Conservation (phyloP, 345 rosid species). For the Nasturtium officinale region DNA sequence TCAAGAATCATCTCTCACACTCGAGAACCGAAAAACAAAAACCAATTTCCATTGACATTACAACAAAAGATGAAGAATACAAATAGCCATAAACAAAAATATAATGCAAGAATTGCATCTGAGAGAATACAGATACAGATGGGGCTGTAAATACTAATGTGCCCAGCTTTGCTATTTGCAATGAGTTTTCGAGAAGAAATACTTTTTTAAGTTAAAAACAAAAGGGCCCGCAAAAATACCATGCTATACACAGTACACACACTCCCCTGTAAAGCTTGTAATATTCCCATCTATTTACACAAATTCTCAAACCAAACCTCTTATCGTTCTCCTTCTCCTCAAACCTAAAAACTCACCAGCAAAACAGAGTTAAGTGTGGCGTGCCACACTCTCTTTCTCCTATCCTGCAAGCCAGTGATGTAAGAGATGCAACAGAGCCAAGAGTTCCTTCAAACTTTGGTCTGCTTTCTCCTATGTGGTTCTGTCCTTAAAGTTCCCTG, state of each 20-base stretch:
- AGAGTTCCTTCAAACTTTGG: conserved; percentile 25
- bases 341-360: conserved; percentile 39
- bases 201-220: background rate
- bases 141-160: conserved; percentile 33
- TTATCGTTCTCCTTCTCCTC: conserved; percentile 23
- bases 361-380: conserved; percentile 16
- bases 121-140: conserved; percentile 42
- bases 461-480: conserved; percentile 39
- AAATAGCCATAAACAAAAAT: conserved; percentile 38
- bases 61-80: conserved; percentile 27
- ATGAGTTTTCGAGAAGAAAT: conserved; percentile 33
- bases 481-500: conserved; percentile 27
- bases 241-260: conserved; percentile 44
- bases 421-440: conserved; percentile 29
- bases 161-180: conserved; percentile 40
- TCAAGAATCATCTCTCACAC: background rate
- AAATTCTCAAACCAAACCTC: conserved; percentile 43
- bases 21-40: background rate
- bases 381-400: conserved; percentile 20
- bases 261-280: conserved; percentile 40
- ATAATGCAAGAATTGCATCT: conserved; percentile 40
- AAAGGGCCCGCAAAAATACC: conserved; percentile 33
- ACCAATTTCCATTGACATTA: conserved; percentile 24
- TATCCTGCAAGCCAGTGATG: conserved; percentile 31
- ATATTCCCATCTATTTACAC: conserved; percentile 42